Evolutionary conservation across 176 grass and related monocot species (phyloP), one percentile per base, ranked within the genome.

Genomic region (Phragmites australis): DNA sequence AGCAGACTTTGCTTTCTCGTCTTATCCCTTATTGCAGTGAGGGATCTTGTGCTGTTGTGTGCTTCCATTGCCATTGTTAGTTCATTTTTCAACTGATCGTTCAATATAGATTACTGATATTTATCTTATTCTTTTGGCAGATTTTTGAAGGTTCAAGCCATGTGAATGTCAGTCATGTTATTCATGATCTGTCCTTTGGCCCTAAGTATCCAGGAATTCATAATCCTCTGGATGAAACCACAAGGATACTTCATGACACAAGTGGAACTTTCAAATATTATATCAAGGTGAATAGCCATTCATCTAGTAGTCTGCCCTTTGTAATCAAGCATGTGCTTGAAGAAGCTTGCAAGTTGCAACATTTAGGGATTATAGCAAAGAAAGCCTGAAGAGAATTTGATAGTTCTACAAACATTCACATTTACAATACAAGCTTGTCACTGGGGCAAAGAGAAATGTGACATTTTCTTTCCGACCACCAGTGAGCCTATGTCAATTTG

Each of bases 231-330:
- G 96, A 99, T 84, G 93, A 78, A 14, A 93, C 84, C 77, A 65
- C 88, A 51, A 95, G 96, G 78, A 99, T 95, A 75, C 87, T 99
- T 45, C 92, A 91, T 82, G 93, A 95, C 22, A 27, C 90, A 73
- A 93, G 92, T 82, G 96, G 96, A 57, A 91, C 93, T 39, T 99
- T 95, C 82, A 99, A 99, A 82, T 99, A 99, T 54, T 99, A 99
- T 82, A 99, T 99, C 72, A 99, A 99, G 92, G 96, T 95, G 82
- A 77, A 44, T 76, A 48, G 27, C n/a, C 43, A 22, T 85, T 65
- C 3, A 42, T 83, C 19, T 66, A 66, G 17, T 68, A 67, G 55
- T 43, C 68, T 75, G 59, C 29, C 58, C 6, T 76, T 82, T 59
- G 39, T 76, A 34, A 45, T 77, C 25, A 77, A 70, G 6, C 39